Base-by-base conservation (phyloP, 192 early-diverging fungal species). In the Backusella tarrabulga region DNA sequence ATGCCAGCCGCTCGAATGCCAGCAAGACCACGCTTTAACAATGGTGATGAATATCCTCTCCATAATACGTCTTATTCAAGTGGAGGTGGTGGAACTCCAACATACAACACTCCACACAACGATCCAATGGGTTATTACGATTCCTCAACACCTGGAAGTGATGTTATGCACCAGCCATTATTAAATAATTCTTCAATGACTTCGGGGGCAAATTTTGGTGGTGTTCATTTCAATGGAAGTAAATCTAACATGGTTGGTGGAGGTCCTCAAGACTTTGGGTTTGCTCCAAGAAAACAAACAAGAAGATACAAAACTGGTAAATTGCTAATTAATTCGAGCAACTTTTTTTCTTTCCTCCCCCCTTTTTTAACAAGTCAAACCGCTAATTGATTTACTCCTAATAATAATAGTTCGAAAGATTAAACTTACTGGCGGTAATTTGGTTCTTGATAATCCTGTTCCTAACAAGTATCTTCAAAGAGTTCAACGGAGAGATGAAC, bases 381-480 rank as follows among this genome's bases (percentile, higher is more conserved):
- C 29, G 34, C 72, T 74, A 36, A 74, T 60, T 36, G 34, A 67
- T 44, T 19, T 75, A 32, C 17, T 44, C 12, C 14, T 71, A 32
- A 26, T 75, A 32, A 26, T 75, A 42, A 19, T 50, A 50, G 78
- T 77, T 17, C 76, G 74, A 73, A 82, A 80, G 14, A 90, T 95
- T 42, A 88, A 91, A 84, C 79, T 95, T 75, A 92, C 89, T 6
- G 83, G 90, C 1, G 92, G 92, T 54, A 92, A 93, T 75, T 78
- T 93, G 21, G 87, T 93, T 23, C 75, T 93, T n/a, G 90, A 91
- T 77, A 88, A 87, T 52, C 88, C 88, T n/a, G 90, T 92, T 14
- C 92, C 92, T 2, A 79, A 68, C 6, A 84, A 87, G 23, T 87
- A 91, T 29, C 81, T 92, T 36, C 76, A 87, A 5, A 80, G 87